phyloP scores from a whole-genome alignment of 129 eudicot genomes.

The Tagetes patula region DNA sequence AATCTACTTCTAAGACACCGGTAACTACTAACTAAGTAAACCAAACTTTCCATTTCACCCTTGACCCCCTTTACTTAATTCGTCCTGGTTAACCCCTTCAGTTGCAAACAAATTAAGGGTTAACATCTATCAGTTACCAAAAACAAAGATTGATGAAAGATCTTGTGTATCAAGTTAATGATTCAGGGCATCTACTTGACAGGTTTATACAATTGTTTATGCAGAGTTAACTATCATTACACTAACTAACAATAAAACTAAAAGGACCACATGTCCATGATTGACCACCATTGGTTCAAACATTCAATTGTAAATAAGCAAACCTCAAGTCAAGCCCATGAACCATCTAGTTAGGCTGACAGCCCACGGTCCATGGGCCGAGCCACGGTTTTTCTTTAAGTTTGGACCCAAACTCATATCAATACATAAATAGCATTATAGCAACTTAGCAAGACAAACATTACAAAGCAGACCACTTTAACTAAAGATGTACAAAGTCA shows the following conservation, averaged over 20 bases:
- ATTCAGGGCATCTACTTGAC: slow-evolving; percentile 34
- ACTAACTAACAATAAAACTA: slow-evolving; percentile 25
- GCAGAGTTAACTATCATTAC: slow-evolving; percentile 43
- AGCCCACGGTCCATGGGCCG: too few species aligned
- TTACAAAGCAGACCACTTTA: too few species aligned
- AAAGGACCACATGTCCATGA: neutral
- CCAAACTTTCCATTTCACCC: too few species aligned
- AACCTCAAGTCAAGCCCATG: neutral
- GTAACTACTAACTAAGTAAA: too few species aligned
- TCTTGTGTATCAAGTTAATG: slow-evolving; percentile 22
- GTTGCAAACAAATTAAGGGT: neutral
- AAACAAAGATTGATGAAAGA: slow-evolving; percentile 17
- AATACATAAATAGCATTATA: too few species aligned
- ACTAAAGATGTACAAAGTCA: too few species aligned
- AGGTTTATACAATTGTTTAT: slow-evolving; percentile 22
- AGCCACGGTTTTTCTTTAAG: neutral
- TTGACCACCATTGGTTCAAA: neutral
- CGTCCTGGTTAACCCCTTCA: too few species aligned
- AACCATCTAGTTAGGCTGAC: neutral
- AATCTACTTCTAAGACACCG: too few species aligned
- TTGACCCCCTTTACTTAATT: too few species aligned
- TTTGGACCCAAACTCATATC: too few species aligned
- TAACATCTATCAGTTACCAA: neutral
- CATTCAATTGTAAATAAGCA: slow-evolving; percentile 18
- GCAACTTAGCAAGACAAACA: too few species aligned